Base-by-base conservation (phyloP, 352 stramenopile genomes). In the Globisporangium splendens region DNA sequence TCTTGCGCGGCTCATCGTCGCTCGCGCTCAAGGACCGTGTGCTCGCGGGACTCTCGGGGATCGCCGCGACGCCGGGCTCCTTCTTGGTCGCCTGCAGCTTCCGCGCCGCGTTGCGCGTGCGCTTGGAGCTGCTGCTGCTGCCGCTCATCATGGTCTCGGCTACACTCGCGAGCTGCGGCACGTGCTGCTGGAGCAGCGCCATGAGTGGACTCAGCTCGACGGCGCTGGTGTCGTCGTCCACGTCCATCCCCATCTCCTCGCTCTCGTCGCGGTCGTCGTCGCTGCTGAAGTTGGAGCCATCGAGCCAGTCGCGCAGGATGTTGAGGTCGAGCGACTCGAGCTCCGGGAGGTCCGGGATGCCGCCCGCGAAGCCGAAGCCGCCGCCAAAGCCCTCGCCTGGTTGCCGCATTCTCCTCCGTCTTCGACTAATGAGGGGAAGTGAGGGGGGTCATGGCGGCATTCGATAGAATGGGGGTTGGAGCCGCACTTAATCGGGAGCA, bases 281-380 rank as follows among this genome's bases (percentile, higher is more conserved):
- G 39, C 57, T 50, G 41, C 57, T 63, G 49, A 63, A 52, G 28
- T 3, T 35, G 18, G 57, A 63, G 28, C 52, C 57, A 21, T 63
- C 57, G 18, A 63, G 49, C 57, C 57, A 63, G 41, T 57, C 49
- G 49, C 57, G 48, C 28, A 63, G 41, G 24, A 63, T 63, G 18
- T 63, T 46, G 41, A 63, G 49, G 57, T 63, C 57, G 39, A 63
- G 50, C 28, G 22, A 42, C 49, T 63, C 57, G 15, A 63, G 57
- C 14, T 63, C 57, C 13, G 39, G 18, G 22, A 18, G 24, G 38
- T 33, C 21, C 21, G 56, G 11, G 49, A 43, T 20, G n/a, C 17
- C 46, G 46, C 20, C 21, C 4, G 46, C 20, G 46, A 35, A 35
- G 28, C 28, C 28, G 28, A 35, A 35, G 28, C 28, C 28, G 28